Percentiles rank a stretch among this genome's conserved stretches.
These are phyloP conservation scores for Eutrema salsugineum DNA, from an alignment of 441 rosid species.

Conservation along the genomic window DNA sequence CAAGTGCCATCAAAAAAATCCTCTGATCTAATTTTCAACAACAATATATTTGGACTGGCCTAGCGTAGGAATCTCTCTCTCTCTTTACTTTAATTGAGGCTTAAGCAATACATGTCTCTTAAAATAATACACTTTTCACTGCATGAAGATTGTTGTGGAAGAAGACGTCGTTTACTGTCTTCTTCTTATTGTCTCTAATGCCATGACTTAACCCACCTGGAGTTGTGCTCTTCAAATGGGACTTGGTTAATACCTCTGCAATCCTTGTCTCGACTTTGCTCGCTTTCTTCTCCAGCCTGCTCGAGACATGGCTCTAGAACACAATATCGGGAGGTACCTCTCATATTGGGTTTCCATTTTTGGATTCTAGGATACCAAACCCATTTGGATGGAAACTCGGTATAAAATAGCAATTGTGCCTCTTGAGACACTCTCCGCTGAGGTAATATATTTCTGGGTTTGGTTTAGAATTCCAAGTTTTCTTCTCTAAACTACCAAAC, in stretches of 20 bases:
- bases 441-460: too few species aligned
- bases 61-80: constrained; percentile 55
- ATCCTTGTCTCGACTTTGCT: constrained; percentile 73
- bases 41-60: constrained; percentile 95
- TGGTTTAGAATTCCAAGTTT: too few species aligned
- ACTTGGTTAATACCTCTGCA: constrained; percentile 57
- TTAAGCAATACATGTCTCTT: not conserved
- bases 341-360: too few species aligned
- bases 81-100: not conserved
- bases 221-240: constrained; percentile 67
- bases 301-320: too few species aligned
- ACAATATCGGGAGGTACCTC: too few species aligned
- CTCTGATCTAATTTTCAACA: too few species aligned
- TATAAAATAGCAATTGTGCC: too few species aligned
- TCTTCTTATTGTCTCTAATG: constrained; percentile 78
- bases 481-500: too few species aligned
- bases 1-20: too few species aligned
- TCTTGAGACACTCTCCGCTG: too few species aligned
- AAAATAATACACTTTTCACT: not conserved
- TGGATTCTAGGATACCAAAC: too few species aligned
- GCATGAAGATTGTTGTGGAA: constrained; percentile 90
- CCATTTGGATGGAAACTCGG: too few species aligned
- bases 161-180: constrained; percentile 81
- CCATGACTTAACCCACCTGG: constrained; percentile 98
- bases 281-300: constrained; percentile 84